These are phyloP conservation scores for Leccinellum albellum DNA, from an alignment of 768 basidiomycete species.

Conservation along the genomic window DNA sequence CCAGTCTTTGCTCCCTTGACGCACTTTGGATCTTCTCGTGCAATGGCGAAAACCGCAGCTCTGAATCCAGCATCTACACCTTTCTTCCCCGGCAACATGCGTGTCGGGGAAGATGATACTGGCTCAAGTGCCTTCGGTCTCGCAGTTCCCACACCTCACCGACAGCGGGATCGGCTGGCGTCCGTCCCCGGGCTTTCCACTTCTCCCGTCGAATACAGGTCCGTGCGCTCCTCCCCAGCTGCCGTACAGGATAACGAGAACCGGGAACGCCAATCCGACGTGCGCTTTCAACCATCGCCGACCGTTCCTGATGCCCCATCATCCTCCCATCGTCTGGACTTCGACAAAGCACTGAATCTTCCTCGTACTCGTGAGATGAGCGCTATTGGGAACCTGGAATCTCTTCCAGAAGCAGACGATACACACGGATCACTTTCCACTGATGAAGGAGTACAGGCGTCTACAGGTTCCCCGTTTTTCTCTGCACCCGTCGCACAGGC, in stretches of 20 bases:
- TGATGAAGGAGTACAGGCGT: constrained; percentile 25
- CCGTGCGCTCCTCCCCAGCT: constrained; percentile 67
- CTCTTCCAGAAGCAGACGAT: constrained; percentile 55
- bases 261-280: constrained; percentile 19
- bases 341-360: constrained; percentile 42
- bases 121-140: constrained; percentile 39
- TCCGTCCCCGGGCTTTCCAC: constrained; percentile 56
- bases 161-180: constrained; percentile 39
- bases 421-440: constrained; percentile 35
- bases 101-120: constrained; percentile 54
- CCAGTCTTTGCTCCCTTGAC: constrained; percentile 25
- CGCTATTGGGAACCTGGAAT: constrained; percentile 47
- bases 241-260: constrained; percentile 41
- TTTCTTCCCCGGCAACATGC: constrained; percentile 70
- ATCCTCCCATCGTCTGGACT: constrained; percentile 43
- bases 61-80: constrained; percentile 81
- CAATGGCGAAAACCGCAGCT: constrained; percentile 73
- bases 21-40: constrained; percentile 19
- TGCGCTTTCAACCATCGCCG: constrained; percentile 36
- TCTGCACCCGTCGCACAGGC: constrained; percentile 35
- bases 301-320: constrained; percentile 45
- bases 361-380: constrained; percentile 46
- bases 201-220: constrained; percentile 63
- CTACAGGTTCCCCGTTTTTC: constrained; percentile 37
- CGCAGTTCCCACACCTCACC: constrained; percentile 41